phyloP scores from a whole-genome alignment of 805 yeast species.

The Cyberlindnera americana region DNA sequence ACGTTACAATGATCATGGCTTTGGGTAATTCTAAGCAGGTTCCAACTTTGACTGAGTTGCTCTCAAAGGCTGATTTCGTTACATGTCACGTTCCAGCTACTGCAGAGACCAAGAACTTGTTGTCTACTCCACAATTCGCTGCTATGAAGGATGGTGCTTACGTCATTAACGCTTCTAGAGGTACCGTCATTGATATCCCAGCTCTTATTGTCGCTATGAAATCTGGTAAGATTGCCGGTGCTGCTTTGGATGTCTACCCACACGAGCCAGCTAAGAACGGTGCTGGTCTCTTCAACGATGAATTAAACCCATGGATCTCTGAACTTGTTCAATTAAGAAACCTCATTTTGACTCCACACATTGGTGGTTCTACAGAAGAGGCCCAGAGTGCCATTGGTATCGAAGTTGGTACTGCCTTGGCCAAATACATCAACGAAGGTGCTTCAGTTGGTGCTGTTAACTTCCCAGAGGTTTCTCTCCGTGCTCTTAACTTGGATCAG shows the following conservation, averaged over 20 bases:
- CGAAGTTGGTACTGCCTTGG: slow-evolving; percentile 83
- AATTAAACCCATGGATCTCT: slow-evolving; percentile 76
- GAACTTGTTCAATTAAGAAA: slow-evolving; percentile 82
- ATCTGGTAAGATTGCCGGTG: slow-evolving; percentile 93
- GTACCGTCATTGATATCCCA: slow-evolving; percentile 95
- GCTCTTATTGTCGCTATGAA: slow-evolving; percentile 90
- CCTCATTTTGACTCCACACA: slow-evolving; percentile 92
- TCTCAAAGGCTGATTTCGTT: slow-evolving; percentile 80
- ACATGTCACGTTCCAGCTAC: slow-evolving; percentile 94
- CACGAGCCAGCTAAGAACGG: slow-evolving; percentile 98
- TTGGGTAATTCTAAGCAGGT: slow-evolving; percentile 97
- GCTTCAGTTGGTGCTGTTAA: slow-evolving; percentile 91
- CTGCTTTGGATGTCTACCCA: slow-evolving; percentile 95
- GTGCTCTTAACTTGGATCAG: slow-evolving; percentile 84
- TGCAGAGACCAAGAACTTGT: slow-evolving; percentile 85
- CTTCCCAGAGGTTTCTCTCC: slow-evolving; percentile 96
- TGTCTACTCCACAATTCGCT: slow-evolving; percentile 86
- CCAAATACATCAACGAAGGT: slow-evolving; percentile 95
- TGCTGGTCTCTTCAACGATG: slow-evolving; percentile 66
- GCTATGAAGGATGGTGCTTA: slow-evolving; percentile 97
- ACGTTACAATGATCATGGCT: slow-evolving; percentile 88
- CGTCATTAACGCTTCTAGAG: slow-evolving; percentile 94
- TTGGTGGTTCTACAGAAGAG: slow-evolving; percentile 99
- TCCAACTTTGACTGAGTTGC: slow-evolving; percentile 74
- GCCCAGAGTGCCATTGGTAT: slow-evolving; percentile 97